Base-by-base conservation (phyloP, 495 filamentous ascomycete genomes). In the Aspergillus sparsus region DNA sequence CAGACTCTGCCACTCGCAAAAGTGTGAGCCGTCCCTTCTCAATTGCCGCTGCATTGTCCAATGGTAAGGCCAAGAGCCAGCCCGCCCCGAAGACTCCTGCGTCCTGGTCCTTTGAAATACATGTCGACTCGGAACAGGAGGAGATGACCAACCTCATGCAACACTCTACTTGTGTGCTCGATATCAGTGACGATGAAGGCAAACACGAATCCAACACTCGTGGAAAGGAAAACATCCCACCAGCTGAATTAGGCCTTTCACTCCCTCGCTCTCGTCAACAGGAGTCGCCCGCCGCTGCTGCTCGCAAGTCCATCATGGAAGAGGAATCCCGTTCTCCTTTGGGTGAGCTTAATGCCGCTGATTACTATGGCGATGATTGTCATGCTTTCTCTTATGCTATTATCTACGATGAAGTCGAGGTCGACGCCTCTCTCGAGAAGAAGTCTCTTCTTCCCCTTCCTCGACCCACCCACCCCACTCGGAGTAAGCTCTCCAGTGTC, bases 141-240 rank as follows among this genome's bases (percentile, higher is more conserved):
- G 86, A 93, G 66, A 88, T 91, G 72, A 88, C 90, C 54, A 97
- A 95, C 68, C 75, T 96, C 4, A 89, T 98, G 79, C 88, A 96
- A 68, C 93, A 97, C 74, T 89, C 87, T 34, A 91, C 94, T 18
- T 84, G 86, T 66, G 87, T 87, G 0, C 83, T 98, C 0, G 93
- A 98, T 67, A 92, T 98, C 72, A 79, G 78, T 41, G 80, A 83
- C 7, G 86, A 89, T 53, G 78, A 81, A 58, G 64, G 64, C n/a
- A 79, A 72, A 60, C 33, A 50, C 13, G 64, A 63, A 49, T 65
- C 73, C 7, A 80, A 80, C 18, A 83, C 85, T 58, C 80, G 86
- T 27, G 91, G 89, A 44, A 97, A 97, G 78, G 94, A 98, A 78
- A 98, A 98, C 66, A 87, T 95, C 15, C 89, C 93, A 6, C 70